Conservation (phyloP, 2,329 filamentous ascomycete genomes). For the Talaromyces amestolkiae region DNA sequence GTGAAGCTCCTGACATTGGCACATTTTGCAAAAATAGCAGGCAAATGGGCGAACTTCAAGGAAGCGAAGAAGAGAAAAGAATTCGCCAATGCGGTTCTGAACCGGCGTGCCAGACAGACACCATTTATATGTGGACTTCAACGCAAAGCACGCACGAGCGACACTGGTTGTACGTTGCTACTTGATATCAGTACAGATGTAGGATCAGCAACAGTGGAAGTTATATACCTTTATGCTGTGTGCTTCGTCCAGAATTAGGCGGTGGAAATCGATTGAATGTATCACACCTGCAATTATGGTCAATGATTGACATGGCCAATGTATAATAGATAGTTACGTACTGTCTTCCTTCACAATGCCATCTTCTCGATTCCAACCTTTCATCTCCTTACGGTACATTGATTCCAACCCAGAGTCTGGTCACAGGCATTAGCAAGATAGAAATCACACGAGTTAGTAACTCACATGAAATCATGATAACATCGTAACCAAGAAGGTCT, state of each 20-base stretch:
- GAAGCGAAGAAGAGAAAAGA: conserved; percentile 92
- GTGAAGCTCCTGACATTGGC: conserved; percentile 74
- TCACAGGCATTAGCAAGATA: not conserved
- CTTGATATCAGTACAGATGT: conserved; percentile 10
- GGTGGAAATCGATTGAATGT: conserved; percentile 82
- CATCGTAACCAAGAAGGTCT: conserved; percentile 78
- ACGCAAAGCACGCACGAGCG: conserved; percentile 89
- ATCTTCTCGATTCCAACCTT: conserved; percentile 79
- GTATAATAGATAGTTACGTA: conserved; percentile 22
- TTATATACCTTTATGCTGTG: conserved; percentile 77
- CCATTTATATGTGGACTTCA: conserved; percentile 88
- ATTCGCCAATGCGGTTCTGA: conserved; percentile 95
- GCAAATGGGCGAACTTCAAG: conserved; percentile 85
- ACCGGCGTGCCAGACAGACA: conserved; percentile 92
- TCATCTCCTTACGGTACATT: conserved; percentile 86
- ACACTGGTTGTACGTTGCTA: conserved; percentile 74
- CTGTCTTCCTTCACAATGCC: conserved; percentile 76
- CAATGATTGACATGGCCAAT: not conserved
- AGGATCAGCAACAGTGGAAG: not conserved
- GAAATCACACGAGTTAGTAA: conserved; percentile 26
- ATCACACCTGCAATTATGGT: conserved; percentile 59
- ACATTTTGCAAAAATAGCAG: conserved; percentile 89
- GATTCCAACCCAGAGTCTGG: conserved; percentile 71
- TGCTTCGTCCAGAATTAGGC: conserved; percentile 89
- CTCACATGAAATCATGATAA: conserved; percentile 97